Evolutionary conservation across 176 grass and related monocot species (phyloP).

Genomic region (Cocos nucifera): DNA sequence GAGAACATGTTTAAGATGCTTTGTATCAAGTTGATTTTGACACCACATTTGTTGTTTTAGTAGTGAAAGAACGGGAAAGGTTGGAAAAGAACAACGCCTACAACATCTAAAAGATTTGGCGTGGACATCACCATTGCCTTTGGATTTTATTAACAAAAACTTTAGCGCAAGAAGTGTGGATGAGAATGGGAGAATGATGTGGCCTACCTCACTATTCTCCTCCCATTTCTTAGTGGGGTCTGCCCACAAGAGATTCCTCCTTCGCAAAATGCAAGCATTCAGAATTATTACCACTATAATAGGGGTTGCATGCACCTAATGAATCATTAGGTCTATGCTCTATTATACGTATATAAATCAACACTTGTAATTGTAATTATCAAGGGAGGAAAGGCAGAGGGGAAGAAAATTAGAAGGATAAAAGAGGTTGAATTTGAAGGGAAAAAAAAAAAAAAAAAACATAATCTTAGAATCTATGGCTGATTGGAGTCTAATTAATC

Average conservation of each 20-base stretch:
- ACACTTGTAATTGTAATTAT: constrained; percentile 8
- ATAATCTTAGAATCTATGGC: no score
- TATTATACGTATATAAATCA: constrained; percentile 22
- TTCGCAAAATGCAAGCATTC: constrained; percentile 20
- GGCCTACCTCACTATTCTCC: constrained; percentile 3
- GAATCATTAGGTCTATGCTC: constrained; percentile 35
- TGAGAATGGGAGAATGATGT: constrained; percentile 20
- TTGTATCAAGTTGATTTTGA: constrained; percentile 46
- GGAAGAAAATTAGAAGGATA: no score
- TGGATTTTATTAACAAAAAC: constrained; percentile 44
- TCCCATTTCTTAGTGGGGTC: constrained; percentile 27
- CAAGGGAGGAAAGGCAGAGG: background rate
- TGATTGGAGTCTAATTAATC: no score
- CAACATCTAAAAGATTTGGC: constrained; percentile 35
- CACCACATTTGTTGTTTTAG: constrained; percentile 39
- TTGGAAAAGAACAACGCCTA: constrained; percentile 41
- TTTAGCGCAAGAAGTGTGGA: constrained; percentile 18
- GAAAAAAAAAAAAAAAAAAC: no score
- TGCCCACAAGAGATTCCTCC: constrained; percentile 31
- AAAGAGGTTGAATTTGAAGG: no score
- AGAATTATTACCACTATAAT: constrained; percentile 27
- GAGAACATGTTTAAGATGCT: constrained; percentile 64
- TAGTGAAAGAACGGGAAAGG: constrained; percentile 39
- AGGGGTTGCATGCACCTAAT: constrained; percentile 34
- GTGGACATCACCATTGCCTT: constrained; percentile 35